Conservation (phyloP, 2,329 filamentous ascomycete genomes). For the Sclerotinia subarctica region DNA sequence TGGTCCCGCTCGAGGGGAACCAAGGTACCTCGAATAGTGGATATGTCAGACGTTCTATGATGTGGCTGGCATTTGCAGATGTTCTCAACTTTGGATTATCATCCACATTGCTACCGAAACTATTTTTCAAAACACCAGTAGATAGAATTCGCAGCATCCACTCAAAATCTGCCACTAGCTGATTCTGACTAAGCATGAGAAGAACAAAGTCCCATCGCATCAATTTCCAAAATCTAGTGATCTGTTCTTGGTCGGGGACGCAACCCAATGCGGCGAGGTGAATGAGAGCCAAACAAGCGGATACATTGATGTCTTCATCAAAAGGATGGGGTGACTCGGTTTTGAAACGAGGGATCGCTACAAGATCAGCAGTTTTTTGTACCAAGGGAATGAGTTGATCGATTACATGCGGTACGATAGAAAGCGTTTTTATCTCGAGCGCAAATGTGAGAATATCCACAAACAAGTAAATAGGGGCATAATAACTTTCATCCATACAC, state of each 20-base stretch:
- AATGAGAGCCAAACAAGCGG: conserved; percentile 63
- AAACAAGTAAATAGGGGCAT: conserved; percentile 62
- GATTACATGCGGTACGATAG: conserved; percentile 58
- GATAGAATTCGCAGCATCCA: conserved; percentile 63
- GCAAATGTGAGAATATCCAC: conserved; percentile 62
- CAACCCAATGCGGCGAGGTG: conserved; percentile 61
- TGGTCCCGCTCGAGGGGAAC: conserved; percentile 30
- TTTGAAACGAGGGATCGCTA: conserved; percentile 46
- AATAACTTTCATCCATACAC: conserved; percentile 61
- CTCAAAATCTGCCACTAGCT: conserved; percentile 60
- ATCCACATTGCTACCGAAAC: conserved; percentile 63
- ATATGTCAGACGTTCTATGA: conserved; percentile 42
- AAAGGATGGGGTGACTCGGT: conserved; percentile 47
- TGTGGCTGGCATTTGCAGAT: conserved; percentile 40
- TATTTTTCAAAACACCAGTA: conserved; percentile 60
- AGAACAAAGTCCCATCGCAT: conserved; percentile 66
- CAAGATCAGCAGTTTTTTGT: conserved; percentile 55
- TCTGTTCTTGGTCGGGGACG: conserved; percentile 39
- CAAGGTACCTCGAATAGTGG: conserved; percentile 45
- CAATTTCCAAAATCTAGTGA: conserved; percentile 59
- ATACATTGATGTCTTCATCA: conserved; percentile 57
- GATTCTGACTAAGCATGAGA: conserved; percentile 64
- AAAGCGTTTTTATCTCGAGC: conserved; percentile 57
- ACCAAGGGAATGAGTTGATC: conserved; percentile 53
- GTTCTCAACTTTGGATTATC: conserved; percentile 40